phyloP scores from a whole-genome alignment of 1,139 yeast genomes.

The Scheffersomyces titani region DNA sequence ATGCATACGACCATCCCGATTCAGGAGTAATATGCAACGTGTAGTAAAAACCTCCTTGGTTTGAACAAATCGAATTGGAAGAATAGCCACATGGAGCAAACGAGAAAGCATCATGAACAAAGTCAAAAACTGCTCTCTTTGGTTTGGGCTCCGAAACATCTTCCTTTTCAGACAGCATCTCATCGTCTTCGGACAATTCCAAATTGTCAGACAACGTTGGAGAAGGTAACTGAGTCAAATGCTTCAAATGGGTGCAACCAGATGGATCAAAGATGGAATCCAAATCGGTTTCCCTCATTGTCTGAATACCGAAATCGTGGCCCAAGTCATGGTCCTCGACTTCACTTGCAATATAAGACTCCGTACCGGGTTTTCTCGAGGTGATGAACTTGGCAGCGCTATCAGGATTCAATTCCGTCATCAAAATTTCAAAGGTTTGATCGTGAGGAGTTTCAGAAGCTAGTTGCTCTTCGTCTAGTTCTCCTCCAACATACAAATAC shows the following conservation, averaged over 20 bases:
- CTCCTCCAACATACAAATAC: conserved; percentile 77
- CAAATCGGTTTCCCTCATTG: conserved; percentile 62
- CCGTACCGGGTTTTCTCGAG: conserved; percentile 54
- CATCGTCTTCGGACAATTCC: conserved; percentile 22
- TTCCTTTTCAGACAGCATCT: conserved; percentile 5
- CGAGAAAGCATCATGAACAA: conserved; percentile 81
- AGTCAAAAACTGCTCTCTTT: conserved; percentile 15
- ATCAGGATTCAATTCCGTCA: conserved; percentile 76
- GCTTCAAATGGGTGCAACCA: conserved; percentile 16
- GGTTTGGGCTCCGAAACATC: not conserved
- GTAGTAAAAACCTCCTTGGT: conserved; percentile 64
- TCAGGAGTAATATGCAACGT: conserved; percentile 96
- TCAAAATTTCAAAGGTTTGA: conserved; percentile 85
- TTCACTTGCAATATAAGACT: conserved; percentile 22
- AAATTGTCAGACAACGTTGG: conserved; percentile 31
- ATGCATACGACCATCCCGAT: conserved; percentile 91
- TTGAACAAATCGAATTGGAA: conserved; percentile 72
- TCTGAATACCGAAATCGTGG: conserved; percentile 69
- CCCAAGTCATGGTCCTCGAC: conserved; percentile 68
- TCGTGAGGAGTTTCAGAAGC: conserved; percentile 32
- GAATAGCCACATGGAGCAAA: conserved; percentile 97
- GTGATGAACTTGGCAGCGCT: conserved; percentile 65
- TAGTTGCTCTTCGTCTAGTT: conserved; percentile 10
- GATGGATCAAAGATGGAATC: conserved; percentile 54
- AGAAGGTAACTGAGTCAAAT: conserved; percentile 35